Evolutionary conservation across 768 basidiomycete genomes (phyloP).

Genomic region (Russula foetens): DNA sequence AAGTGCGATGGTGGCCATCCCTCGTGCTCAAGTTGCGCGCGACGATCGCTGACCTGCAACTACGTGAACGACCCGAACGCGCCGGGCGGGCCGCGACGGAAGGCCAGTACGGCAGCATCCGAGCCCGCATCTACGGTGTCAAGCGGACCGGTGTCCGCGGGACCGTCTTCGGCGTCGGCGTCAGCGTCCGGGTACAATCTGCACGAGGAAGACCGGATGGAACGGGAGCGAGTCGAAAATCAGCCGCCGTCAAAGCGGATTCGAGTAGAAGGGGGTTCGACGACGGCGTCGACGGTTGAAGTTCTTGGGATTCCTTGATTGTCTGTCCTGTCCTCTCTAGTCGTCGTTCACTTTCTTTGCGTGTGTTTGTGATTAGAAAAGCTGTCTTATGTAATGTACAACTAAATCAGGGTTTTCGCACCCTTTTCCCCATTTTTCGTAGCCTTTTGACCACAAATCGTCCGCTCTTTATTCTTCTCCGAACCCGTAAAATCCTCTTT

Average conservation of each 20-base stretch:
- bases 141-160: constrained; percentile 24
- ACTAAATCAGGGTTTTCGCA: constrained; percentile 5
- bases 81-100: constrained; percentile 20
- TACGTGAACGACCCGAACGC: constrained; percentile 59
- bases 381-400: constrained; percentile 13
- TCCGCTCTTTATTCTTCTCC: constrained; percentile 5
- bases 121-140: constrained; percentile 22
- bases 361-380: not conserved
- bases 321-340: not conserved
- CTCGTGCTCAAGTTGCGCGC: constrained; percentile 74
- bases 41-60: constrained; percentile 66
- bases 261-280: constrained; percentile 18
- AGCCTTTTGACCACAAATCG: not conserved
- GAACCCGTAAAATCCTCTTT: not conserved
- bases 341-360: not conserved
- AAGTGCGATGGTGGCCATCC: constrained; percentile 86
- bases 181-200: constrained; percentile 17
- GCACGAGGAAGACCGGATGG: constrained; percentile 8
- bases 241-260: constrained; percentile 19
- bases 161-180: constrained; percentile 16
- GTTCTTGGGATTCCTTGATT: constrained; percentile 17
- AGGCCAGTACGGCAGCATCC: constrained; percentile 18
- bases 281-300: constrained; percentile 14
- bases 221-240: constrained; percentile 12
- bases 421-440: not conserved